phyloP scores from a whole-genome alignment of 345 rosid species.

The Citrus cavaleriei region DNA sequence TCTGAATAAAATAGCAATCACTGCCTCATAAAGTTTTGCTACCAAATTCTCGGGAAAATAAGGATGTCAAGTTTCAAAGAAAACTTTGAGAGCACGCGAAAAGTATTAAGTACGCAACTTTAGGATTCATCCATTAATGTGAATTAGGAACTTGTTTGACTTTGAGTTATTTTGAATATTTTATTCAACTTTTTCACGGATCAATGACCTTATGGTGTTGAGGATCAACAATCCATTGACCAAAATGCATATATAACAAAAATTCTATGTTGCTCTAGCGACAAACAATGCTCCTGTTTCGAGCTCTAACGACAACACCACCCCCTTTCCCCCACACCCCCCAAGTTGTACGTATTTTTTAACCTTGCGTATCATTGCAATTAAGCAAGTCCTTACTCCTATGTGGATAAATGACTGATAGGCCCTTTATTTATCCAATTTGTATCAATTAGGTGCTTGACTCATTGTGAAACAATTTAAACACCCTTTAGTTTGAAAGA shows the following conservation, averaged over 20 bases:
- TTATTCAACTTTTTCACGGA: not conserved
- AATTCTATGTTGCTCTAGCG: not conserved
- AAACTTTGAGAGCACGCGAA: not conserved
- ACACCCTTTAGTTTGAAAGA: too few relatives aligned
- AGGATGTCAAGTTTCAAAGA: not conserved
- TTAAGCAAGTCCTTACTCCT: not conserved
- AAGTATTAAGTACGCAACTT: not conserved
- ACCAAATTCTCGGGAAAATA: not conserved
- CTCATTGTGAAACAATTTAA: too few relatives aligned
- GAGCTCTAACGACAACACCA: not conserved
- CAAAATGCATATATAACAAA: not conserved
- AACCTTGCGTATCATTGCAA: not conserved
- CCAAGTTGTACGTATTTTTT: not conserved
- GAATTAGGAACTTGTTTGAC: not conserved
- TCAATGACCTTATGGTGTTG: not conserved
- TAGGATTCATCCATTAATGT: not conserved
- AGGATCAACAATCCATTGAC: constrained; percentile 1
- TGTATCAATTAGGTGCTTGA: too few relatives aligned
- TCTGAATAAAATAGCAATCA: not conserved
- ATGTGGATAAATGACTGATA: too few relatives aligned
- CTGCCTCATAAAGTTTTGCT: not conserved
- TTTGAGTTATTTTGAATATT: not conserved
- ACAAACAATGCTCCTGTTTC: not conserved
- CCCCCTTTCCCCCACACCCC: not conserved
- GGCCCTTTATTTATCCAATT: too few relatives aligned